Evolutionary conservation across 352 stramenopile genomes (phyloP).

Genomic region (Lagenidium sp.): DNA sequence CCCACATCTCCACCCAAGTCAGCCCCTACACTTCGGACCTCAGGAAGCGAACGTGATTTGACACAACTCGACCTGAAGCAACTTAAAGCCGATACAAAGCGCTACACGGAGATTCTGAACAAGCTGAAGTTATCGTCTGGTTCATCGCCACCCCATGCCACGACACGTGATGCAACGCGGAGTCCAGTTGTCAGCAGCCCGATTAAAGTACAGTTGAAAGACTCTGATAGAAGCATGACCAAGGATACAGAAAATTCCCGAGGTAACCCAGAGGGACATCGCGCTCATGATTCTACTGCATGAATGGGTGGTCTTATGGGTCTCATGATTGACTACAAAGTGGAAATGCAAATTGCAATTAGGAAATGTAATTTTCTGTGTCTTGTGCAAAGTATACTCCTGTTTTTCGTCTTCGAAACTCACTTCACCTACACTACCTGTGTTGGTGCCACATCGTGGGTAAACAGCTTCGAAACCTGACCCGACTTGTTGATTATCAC

Average conservation of each 20-base stretch:
- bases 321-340: too few relatives aligned
- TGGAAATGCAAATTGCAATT: too few relatives aligned
- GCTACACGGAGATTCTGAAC: conserved; percentile 67
- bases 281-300: too few relatives aligned
- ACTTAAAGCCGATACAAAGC: conserved; percentile 62
- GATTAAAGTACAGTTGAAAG: too few relatives aligned
- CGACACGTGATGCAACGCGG: conserved; percentile 1
- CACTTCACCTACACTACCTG: conserved; percentile 84
- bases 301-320: too few relatives aligned
- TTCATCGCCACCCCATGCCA: conserved; percentile 4
- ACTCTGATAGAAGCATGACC: too few relatives aligned
- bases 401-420: conserved; percentile 88
- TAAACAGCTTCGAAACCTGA: conserved; percentile 84
- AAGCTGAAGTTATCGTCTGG: conserved; percentile 49
- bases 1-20: conserved; percentile 14
- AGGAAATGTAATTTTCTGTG: too few relatives aligned
- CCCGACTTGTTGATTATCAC: conserved; percentile 89
- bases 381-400: too few relatives aligned
- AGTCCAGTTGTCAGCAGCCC: conserved; percentile 10
- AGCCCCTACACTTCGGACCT: conserved; percentile 1
- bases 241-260: too few relatives aligned
- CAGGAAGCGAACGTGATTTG: conserved; percentile 16
- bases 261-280: too few relatives aligned
- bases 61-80: conserved; percentile 63
- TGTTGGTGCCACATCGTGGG: conserved; percentile 69